These are phyloP conservation scores for Sporothrix pseudoabietina DNA, from an alignment of 2,329 filamentous ascomycete genomes.

Conservation along the genomic window DNA sequence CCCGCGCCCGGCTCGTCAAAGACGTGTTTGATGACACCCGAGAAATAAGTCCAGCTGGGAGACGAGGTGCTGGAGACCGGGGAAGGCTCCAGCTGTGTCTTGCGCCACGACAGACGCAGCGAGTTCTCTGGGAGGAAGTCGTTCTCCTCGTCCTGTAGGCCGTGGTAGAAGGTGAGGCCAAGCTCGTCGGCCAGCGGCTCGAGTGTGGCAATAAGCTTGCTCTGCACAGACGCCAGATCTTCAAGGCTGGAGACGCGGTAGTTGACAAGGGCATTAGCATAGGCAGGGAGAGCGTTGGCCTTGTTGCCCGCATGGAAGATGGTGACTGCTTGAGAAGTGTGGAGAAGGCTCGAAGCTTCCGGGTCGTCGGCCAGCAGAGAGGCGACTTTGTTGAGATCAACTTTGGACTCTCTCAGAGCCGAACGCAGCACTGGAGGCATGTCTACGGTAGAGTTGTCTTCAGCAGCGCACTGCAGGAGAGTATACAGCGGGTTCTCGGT, in stretches of 20 bases:
- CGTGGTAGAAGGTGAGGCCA: not conserved
- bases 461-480: not conserved
- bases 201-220: not conserved
- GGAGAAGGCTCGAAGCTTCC: not conserved
- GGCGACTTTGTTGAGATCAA: not conserved
- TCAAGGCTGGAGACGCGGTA: not conserved
- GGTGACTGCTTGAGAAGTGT: not conserved
- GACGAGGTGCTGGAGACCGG: not conserved
- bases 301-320: conserved; percentile 1
- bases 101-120: not conserved
- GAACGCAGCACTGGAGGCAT: not conserved
- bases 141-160: not conserved
- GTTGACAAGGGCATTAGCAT: not conserved
- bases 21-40: conserved; percentile 6
- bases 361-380: not conserved
- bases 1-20: not conserved
- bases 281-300: not conserved
- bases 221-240: not conserved
- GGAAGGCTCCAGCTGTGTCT: not conserved
- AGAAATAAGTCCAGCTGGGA: not conserved
- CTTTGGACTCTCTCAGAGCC: not conserved
- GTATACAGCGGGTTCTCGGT: not conserved
- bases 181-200: not conserved
- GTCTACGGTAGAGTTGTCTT: not conserved
- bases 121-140: not conserved